A percentile compares a stretch with the other conserved stretches of the same genome.
Evolutionary conservation across 768 basidiomycete genomes (phyloP).

Genomic region (Daedaleopsis sinensis): DNA sequence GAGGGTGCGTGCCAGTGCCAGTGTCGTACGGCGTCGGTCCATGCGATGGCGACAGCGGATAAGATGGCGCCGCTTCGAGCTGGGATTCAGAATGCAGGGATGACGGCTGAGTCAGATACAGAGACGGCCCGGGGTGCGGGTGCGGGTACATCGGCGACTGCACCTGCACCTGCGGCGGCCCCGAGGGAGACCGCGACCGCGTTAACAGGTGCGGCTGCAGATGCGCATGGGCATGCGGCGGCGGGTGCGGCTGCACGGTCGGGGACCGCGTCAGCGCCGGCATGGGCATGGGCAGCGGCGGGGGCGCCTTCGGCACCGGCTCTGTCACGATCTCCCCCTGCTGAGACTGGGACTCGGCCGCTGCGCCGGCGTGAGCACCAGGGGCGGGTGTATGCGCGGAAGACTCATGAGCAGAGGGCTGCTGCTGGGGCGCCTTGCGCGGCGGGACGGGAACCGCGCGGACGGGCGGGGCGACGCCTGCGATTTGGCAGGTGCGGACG

Average conservation of each 20-base stretch:
- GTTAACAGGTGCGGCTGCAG: not conserved
- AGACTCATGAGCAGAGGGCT: no score
- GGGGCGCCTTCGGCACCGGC: not conserved
- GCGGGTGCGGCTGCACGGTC: not conserved
- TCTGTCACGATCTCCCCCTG: not conserved
- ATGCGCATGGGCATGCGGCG: not conserved
- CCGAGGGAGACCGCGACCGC: no score
- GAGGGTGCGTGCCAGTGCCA: no score
- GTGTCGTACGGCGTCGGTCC: no score
- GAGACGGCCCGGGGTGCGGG: no score
- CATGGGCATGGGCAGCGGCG: not conserved
- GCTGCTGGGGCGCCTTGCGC: not conserved
- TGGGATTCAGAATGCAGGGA: no score
- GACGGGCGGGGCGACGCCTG: conserved; percentile 38
- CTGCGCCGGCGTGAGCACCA: not conserved
- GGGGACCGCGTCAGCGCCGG: not conserved
- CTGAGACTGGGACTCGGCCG: not conserved
- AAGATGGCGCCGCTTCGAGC: no score
- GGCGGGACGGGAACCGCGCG: not conserved
- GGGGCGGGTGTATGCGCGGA: not conserved
- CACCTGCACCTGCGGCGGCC: not conserved
- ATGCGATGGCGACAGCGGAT: no score
- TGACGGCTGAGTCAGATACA: no score
- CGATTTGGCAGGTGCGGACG: conserved; percentile 46
- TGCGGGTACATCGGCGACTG: no score